Conservation (phyloP, 75 land plant genomes). For the Sequoia sempervirens region DNA sequence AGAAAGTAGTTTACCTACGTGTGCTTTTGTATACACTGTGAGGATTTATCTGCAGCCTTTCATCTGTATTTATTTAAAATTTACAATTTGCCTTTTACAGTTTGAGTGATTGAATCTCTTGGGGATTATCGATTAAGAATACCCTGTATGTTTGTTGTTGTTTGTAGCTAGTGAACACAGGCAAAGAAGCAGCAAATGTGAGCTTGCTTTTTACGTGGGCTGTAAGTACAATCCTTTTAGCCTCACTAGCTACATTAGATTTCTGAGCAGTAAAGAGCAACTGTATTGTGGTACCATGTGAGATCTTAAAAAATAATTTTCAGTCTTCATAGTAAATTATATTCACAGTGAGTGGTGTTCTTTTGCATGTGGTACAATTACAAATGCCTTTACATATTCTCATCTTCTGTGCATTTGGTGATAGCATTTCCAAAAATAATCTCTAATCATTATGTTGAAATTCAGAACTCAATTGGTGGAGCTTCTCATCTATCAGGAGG, state of each 20-base stretch:
- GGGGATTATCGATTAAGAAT: neutral
- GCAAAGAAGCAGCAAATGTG: constrained; percentile 83
- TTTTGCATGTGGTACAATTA: neutral
- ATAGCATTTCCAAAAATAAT: neutral
- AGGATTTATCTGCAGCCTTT: constrained; percentile 11
- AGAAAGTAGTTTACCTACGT: constrained; percentile 89
- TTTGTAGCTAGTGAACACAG: constrained; percentile 87
- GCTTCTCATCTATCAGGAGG: constrained; percentile 80
- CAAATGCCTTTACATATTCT: neutral
- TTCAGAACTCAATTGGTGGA: constrained; percentile 93
- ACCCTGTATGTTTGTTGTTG: neutral
- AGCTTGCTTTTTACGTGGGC: constrained; percentile 95
- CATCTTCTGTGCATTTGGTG: neutral
- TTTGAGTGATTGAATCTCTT: neutral
- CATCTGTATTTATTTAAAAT: neutral
- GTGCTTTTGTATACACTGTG: constrained; percentile 94
- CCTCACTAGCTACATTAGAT: neutral
- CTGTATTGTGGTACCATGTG: neutral
- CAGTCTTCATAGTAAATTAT: neutral
- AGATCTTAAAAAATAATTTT: neutral
- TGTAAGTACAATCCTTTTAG: constrained; percentile 39
- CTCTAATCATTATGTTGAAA: constrained; percentile 6
- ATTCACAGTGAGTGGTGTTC: neutral
- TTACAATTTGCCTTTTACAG: neutral
- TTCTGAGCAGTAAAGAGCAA: neutral